Percentiles rank a stretch among this genome's conserved stretches.
Conservation (phyloP, 2,329 filamentous ascomycete genomes). For the Ilyonectria mors-panacis region DNA sequence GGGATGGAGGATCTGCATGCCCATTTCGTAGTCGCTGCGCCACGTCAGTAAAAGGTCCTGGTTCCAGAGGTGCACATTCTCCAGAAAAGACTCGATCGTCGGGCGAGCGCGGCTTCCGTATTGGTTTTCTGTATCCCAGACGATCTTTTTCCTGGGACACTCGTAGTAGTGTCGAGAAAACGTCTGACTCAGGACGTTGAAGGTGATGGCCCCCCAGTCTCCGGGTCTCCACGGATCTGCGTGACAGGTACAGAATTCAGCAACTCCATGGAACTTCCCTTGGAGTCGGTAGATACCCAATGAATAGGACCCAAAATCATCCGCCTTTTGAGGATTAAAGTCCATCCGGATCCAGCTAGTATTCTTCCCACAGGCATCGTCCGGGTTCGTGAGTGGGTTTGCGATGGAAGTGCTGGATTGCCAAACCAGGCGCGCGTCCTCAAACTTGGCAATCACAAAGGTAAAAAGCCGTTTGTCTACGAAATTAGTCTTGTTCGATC, state of each 20-base stretch:
- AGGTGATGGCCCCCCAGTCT: slow-evolving; percentile 34
- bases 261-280: not conserved
- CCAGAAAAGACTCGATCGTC: not conserved
- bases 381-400: slow-evolving; percentile 27
- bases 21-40: not conserved
- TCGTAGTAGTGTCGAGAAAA: slow-evolving; percentile 34
- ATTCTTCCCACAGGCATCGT: slow-evolving; percentile 4
- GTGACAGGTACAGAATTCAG: slow-evolving; percentile 21
- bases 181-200: slow-evolving; percentile 37
- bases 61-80: slow-evolving; percentile 35
- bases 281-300: slow-evolving; percentile 33
- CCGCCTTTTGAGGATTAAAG: slow-evolving; percentile 31
- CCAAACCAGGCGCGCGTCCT: slow-evolving; percentile 23
- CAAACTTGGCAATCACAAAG: slow-evolving; percentile 35
- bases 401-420: slow-evolving; percentile 18
- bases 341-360: not conserved
- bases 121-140: slow-evolving; percentile 17
- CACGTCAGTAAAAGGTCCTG: slow-evolving; percentile 25
- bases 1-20: slow-evolving; percentile 27
- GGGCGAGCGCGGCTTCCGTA: not conserved
- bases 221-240: slow-evolving; percentile 20
- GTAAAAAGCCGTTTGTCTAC: slow-evolving; percentile 20
- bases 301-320: slow-evolving; percentile 34
- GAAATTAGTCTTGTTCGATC: not conserved
- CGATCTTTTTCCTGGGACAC: slow-evolving; percentile 14